Conservation (phyloP, 805 yeast species). For the Sugiyamaella chiloensis region DNA sequence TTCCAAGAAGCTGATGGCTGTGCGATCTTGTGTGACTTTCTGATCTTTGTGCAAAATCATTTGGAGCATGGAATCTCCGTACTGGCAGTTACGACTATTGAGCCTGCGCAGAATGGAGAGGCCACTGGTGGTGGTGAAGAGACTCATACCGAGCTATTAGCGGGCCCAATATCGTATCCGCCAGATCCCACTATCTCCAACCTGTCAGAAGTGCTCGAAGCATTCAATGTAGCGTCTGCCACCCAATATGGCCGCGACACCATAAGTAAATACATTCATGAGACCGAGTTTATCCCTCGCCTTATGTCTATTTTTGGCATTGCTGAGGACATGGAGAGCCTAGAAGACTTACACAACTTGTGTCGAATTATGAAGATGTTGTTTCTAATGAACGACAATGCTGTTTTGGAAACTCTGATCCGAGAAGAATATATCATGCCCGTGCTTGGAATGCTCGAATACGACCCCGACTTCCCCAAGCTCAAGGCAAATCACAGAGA, state of each 20-base stretch:
- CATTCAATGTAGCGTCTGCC: conserved; percentile 56
- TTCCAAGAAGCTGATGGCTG: conserved; percentile 94
- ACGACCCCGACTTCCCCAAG: conserved; percentile 82
- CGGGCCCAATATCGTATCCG: conserved; percentile 78
- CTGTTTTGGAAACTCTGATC: conserved; percentile 55
- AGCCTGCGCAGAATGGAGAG: conserved; percentile 29
- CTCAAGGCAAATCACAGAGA: conserved; percentile 77
- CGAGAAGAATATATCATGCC: conserved; percentile 53
- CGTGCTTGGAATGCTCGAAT: conserved; percentile 74
- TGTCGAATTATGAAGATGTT: conserved; percentile 70
- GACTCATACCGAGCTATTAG: conserved; percentile 64
- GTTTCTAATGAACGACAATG: conserved; percentile 67
- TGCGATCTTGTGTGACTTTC: conserved; percentile 73
- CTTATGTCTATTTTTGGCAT: conserved; percentile 51
- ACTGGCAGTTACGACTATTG: conserved; percentile 59
- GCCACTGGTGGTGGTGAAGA: conserved; percentile 19
- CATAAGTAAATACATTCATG: conserved; percentile 54
- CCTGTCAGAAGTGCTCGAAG: conserved; percentile 51
- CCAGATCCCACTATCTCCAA: conserved; percentile 48
- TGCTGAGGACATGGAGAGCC: conserved; percentile 52
- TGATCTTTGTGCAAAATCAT: conserved; percentile 62
- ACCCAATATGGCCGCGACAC: conserved; percentile 62
- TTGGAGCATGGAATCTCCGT: conserved; percentile 64
- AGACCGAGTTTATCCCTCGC: conserved; percentile 49
- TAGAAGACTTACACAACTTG: conserved; percentile 58